Percentiles rank a stretch among this genome's conserved stretches.
phyloP scores from a whole-genome alignment of 805 yeast species.

The Nakazawaea ernobii region DNA sequence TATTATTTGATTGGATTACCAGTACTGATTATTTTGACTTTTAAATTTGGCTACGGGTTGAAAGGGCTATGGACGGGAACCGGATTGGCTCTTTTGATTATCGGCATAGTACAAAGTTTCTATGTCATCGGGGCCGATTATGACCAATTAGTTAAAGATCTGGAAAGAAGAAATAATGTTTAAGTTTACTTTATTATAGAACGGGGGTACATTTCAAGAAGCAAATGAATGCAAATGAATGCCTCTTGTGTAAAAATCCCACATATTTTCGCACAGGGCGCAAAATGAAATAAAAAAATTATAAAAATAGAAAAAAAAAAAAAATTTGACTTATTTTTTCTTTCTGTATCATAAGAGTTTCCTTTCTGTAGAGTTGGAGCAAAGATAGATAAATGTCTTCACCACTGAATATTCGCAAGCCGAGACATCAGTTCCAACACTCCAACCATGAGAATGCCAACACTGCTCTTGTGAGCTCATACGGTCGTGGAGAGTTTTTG shows the following conservation, averaged over 20 bases:
- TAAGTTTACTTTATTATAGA: not conserved
- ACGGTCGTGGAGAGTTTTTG: not conserved
- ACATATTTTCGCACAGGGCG: too few species aligned
- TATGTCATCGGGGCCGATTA: slow-evolving; percentile 24
- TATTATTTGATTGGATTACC: slow-evolving; percentile 64
- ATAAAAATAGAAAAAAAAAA: too few species aligned
- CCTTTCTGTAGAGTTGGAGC: too few species aligned
- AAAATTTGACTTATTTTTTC: too few species aligned
- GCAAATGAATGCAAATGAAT: not conserved
- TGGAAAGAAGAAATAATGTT: slow-evolving; percentile 16
- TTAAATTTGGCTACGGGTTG: slow-evolving; percentile 41
- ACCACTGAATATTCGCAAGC: not conserved
- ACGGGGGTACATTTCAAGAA: not conserved
- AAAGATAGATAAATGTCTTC: not conserved
- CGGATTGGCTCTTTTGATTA: slow-evolving; percentile 44
- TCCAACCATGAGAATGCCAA: not conserved
- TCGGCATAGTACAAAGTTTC: slow-evolving; percentile 38
- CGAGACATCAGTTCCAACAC: not conserved
- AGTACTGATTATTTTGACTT: slow-evolving; percentile 47
- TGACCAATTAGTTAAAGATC: slow-evolving; percentile 23
- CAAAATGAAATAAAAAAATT: too few species aligned
- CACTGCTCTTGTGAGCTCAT: not conserved
- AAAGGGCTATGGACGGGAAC: slow-evolving; percentile 64
- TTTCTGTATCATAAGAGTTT: too few species aligned
- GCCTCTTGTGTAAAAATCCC: not conserved